Base-by-base conservation (phyloP, 768 basidiomycete species). In the Leccinum truebloodii region DNA sequence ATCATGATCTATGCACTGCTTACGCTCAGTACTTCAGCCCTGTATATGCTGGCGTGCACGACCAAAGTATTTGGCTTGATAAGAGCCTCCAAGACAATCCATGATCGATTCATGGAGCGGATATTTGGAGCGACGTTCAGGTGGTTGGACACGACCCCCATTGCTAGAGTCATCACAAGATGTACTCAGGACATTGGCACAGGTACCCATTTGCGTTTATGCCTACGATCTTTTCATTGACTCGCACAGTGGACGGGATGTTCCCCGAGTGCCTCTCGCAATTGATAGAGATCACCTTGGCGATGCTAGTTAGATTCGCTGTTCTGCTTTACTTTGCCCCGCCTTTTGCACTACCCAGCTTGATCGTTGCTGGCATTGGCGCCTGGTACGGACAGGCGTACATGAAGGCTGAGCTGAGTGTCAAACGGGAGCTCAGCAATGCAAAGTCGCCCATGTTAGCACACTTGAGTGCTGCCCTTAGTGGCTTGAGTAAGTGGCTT, bases 81-180 rank as follows among this genome's bases (percentile, higher is more conserved):
- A 54, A 75, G 83, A 57, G 87, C 87, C 2, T 86, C 86, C 4
- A 75, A 78, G 58, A 69, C 61, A 7, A 83, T 90, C 13, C 87
- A 89, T 65, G 66, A 68, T 24, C 71, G 77, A 59, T 77, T 90
- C 1, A 62, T 88, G 4, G 70, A 79, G 28, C 80, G 86, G 12
- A 69, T 89, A 0, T 69, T 89, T 14, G 80, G 84, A 5, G 83
- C 86, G 4, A 88, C 88, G 1, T 69, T 89, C 41, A 83, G 87
- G 69, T 87, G 80, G 79, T 73, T 84, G 9, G 83, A 84, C 61
- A 77, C 64, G 4, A 69, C 67, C 4, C 75, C 75, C 4, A 63
- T 64, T 3, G 66, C 74, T 24, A 67, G 75, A 16, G 65, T 75
- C 58, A 67, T 75, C 26, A 64, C 72, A 6, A 63, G 75, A 51